Conservation (phyloP, 345 rosid species). For the Nephelium lappaceum region DNA sequence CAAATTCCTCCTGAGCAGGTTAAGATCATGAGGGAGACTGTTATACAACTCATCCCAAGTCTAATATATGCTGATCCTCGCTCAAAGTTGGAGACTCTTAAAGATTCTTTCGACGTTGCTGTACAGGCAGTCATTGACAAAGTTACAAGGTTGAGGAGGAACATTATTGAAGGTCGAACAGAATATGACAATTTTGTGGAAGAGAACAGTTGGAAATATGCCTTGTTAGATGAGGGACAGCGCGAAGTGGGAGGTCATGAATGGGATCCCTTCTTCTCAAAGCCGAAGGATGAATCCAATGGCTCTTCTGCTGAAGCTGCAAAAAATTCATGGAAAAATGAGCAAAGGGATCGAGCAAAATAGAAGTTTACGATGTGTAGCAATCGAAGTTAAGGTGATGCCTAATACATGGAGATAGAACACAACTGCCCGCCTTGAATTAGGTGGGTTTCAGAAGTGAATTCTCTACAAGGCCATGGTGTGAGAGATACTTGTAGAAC, state of each 20-base stretch:
- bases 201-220: slow-evolving; percentile 94
- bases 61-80: slow-evolving; percentile 83
- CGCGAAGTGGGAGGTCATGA: slow-evolving; percentile 76
- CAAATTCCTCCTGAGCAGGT: slow-evolving; percentile 75
- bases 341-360: slow-evolving; percentile 61
- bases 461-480: slow-evolving; percentile 10
- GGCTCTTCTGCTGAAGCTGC: slow-evolving; percentile 72
- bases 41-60: slow-evolving; percentile 68
- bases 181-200: slow-evolving; percentile 82
- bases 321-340: slow-evolving; percentile 86
- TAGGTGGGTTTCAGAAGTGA: slow-evolving; percentile 11
- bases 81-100: slow-evolving; percentile 57
- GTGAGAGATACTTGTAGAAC: slow-evolving; percentile 19
- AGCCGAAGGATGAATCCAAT: slow-evolving; percentile 67
- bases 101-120: slow-evolving; percentile 84
- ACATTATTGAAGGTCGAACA: slow-evolving; percentile 65
- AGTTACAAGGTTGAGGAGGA: slow-evolving; percentile 81
- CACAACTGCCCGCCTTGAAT: slow-evolving; percentile 2
- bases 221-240: slow-evolving; percentile 76
- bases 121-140: slow-evolving; percentile 76
- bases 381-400: slow-evolving; percentile 8
- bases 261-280: slow-evolving; percentile 96
- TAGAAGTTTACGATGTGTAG: slow-evolving; percentile 11
- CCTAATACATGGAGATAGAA: slow-evolving; percentile 4
- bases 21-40: slow-evolving; percentile 72